Conservation (phyloP, 495 filamentous ascomycete genomes). For the Patellaria atrata region DNA sequence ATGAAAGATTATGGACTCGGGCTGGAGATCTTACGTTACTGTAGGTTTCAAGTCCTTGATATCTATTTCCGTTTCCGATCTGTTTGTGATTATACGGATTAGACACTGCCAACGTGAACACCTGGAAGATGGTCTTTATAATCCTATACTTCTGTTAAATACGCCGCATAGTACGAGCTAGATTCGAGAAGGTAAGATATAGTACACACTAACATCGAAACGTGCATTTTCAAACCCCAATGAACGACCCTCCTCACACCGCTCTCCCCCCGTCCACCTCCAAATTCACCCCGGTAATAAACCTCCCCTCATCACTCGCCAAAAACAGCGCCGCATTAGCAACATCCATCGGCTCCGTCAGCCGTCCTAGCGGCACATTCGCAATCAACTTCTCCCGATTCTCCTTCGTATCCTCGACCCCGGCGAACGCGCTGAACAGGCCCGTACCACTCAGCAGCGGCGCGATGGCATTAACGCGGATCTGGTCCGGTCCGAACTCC, state of each 20-base stretch:
- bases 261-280: constrained; percentile 43
- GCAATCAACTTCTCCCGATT: constrained; percentile 52
- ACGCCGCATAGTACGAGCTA: too few species aligned
- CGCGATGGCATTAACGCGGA: constrained; percentile 49
- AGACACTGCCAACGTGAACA: too few species aligned
- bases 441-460: constrained; percentile 49
- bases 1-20: too few species aligned
- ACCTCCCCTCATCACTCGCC: constrained; percentile 50
- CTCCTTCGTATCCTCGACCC: constrained; percentile 52
- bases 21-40: too few species aligned
- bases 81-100: too few species aligned
- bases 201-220: too few species aligned
- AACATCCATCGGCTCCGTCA: constrained; percentile 50
- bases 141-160: too few species aligned
- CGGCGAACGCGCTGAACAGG: constrained; percentile 50
- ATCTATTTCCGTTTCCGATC: too few species aligned
- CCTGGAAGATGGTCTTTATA: too few species aligned
- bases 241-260: constrained; percentile 5
- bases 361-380: constrained; percentile 49
- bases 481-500: constrained; percentile 50
- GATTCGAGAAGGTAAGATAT: too few species aligned
- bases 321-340: constrained; percentile 52
- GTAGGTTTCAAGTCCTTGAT: too few species aligned
- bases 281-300: constrained; percentile 53
- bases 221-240: neutral